These are phyloP conservation scores for Fallopia convolvulus DNA, from an alignment of 148 eudicot species.

Conservation along the genomic window DNA sequence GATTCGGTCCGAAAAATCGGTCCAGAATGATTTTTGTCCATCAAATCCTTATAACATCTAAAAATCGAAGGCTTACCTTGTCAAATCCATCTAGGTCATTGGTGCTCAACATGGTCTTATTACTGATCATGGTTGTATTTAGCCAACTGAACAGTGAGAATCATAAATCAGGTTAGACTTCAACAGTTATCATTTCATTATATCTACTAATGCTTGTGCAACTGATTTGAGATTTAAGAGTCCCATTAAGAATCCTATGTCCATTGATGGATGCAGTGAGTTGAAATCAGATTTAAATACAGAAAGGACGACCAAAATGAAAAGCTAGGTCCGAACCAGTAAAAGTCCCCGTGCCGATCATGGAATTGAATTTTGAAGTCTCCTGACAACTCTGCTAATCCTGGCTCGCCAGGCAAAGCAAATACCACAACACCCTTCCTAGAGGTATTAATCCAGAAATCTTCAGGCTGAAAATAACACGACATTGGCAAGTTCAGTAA, in stretches of 20 bases:
- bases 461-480: conserved; percentile 67
- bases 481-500: background rate
- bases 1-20: too few species aligned
- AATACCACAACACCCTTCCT: conserved; percentile 73
- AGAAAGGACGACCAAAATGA: background rate
- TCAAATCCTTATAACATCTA: too few species aligned
- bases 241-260: background rate
- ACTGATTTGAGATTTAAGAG: background rate
- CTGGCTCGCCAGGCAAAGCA: conserved; percentile 91
- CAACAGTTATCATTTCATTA: background rate
- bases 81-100: conserved; percentile 79
- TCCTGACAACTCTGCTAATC: conserved; percentile 72
- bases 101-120: conserved; percentile 39
- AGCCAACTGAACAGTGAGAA: conserved; percentile 64
- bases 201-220: background rate
- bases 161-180: background rate
- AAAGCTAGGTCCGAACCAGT: conserved; percentile 43
- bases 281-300: background rate
- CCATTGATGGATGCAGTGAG: background rate
- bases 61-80: conserved; percentile 38
- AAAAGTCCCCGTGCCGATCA: conserved; percentile 94
- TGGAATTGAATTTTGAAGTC: conserved; percentile 90
- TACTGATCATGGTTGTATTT: conserved; percentile 80
- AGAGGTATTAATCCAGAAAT: conserved; percentile 82
- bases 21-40: too few species aligned